Evolutionary conservation across 257 asterid genomes (phyloP).

Genomic region (Solanum dulcamara): DNA sequence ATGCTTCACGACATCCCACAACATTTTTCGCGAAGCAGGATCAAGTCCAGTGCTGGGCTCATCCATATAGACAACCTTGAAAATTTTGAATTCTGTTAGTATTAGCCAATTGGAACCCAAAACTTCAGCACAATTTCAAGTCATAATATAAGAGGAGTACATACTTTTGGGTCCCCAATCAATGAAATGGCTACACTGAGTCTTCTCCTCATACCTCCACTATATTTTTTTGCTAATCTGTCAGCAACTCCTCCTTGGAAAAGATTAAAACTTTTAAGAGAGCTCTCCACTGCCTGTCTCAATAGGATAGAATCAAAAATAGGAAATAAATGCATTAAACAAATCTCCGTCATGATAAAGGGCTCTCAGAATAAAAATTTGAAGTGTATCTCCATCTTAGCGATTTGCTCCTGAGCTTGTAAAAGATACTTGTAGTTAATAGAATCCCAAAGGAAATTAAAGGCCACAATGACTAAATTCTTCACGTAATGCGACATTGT

Average conservation of each 20-base stretch:
- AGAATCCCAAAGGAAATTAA: neutral
- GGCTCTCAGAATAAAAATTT: neutral
- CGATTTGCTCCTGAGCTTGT: neutral
- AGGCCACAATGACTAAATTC: neutral
- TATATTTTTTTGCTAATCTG: conserved; percentile 61
- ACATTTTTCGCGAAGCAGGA: conserved; percentile 14
- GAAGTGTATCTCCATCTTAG: neutral
- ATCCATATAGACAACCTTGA: conserved; percentile 16
- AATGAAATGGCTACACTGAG: conserved; percentile 33
- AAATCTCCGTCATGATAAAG: neutral
- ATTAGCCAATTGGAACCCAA: neutral
- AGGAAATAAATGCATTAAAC: neutral
- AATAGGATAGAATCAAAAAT: neutral
- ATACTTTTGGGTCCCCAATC: conserved; percentile 30
- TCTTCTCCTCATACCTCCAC: conserved; percentile 37
- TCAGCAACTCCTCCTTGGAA: conserved; percentile 88
- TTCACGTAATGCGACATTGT: neutral
- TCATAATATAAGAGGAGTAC: neutral
- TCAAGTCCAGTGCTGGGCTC: conserved; percentile 23
- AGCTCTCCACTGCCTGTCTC: conserved; percentile 82
- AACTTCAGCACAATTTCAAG: neutral
- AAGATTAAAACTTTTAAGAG: conserved; percentile 80
- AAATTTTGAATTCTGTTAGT: neutral
- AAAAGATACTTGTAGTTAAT: neutral
- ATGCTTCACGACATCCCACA: conserved; percentile 11